phyloP scores from a whole-genome alignment of 2,329 filamentous ascomycete species.

The Septoria linicola region DNA sequence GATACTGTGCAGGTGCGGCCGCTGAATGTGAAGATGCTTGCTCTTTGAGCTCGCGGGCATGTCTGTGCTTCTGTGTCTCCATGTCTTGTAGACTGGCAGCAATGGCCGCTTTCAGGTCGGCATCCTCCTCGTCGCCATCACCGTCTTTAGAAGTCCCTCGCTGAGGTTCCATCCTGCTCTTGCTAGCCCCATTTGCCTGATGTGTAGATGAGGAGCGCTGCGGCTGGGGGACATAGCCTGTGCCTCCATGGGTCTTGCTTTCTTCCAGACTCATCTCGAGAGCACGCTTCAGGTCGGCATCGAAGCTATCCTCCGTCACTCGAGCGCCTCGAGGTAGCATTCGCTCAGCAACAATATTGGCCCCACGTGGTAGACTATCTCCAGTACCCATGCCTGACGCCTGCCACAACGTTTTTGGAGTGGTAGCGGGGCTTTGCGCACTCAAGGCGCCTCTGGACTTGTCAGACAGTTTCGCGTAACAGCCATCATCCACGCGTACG shows the following conservation, averaged over 20 bases:
- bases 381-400: constrained; percentile 41
- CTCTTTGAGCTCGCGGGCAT: constrained; percentile 78
- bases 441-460: constrained; percentile 53
- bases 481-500: constrained; percentile 94
- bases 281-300: constrained; percentile 90
- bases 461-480: constrained; percentile 83
- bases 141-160: constrained; percentile 11
- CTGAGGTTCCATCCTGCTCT: constrained; percentile 29
- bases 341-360: constrained; percentile 32
- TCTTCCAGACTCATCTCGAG: constrained; percentile 97
- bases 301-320: constrained; percentile 71
- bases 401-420: constrained; percentile 59
- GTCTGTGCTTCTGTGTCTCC: constrained; percentile 95
- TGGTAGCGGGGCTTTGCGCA: constrained; percentile 31
- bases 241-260: constrained; percentile 68
- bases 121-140: constrained; percentile 79
- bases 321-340: constrained; percentile 92
- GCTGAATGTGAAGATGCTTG: constrained; percentile 56
- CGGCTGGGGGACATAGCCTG: constrained; percentile 68
- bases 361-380: neutral
- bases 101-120: constrained; percentile 90
- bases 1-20: constrained; percentile 52
- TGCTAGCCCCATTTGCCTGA: constrained; percentile 38
- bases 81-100: constrained; percentile 93
- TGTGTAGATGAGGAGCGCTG: constrained; percentile 26